phyloP scores from a whole-genome alignment of 108 stramenopile species.

The Skeletonema menzelii region DNA sequence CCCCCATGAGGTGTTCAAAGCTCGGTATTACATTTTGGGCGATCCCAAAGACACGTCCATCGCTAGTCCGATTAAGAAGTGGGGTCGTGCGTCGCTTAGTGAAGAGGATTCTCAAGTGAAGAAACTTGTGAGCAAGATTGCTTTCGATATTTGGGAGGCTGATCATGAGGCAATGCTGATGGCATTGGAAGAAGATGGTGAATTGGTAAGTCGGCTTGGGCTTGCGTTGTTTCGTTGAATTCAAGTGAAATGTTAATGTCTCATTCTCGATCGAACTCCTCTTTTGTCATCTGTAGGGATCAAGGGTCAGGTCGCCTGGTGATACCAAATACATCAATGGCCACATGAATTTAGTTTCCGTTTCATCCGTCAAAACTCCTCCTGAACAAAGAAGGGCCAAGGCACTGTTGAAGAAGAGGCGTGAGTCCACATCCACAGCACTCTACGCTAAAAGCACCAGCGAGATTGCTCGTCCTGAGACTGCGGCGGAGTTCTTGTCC shows the following conservation, averaged over 20 bases:
- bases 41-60: conserved; percentile 52
- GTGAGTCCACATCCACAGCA: conserved; percentile 18
- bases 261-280: background rate
- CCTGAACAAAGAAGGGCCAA: conserved; percentile 45
- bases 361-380: conserved; percentile 73
- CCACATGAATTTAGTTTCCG: conserved; percentile 65
- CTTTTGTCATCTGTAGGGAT: conserved; percentile 2
- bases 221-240: background rate
- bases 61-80: conserved; percentile 48
- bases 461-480: conserved; percentile 63
- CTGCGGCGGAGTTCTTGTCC: conserved; percentile 58
- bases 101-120: conserved; percentile 57
- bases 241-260: background rate
- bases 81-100: conserved; percentile 5
- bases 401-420: conserved; percentile 22
- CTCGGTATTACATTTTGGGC: conserved; percentile 81
- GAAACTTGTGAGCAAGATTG: conserved; percentile 78
- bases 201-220: background rate
- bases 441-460: conserved; percentile 35
- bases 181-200: conserved; percentile 42
- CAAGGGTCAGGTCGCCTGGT: conserved; percentile 3
- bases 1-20: conserved; percentile 74
- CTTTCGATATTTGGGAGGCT: conserved; percentile 80
- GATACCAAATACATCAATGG: conserved; percentile 33
- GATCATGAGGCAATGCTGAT: conserved; percentile 63